Evolutionary conservation across 768 basidiomycete genomes (phyloP), one percentile per base, ranked within the genome.

Genomic region (Peribolospora kevripleyi): DNA sequence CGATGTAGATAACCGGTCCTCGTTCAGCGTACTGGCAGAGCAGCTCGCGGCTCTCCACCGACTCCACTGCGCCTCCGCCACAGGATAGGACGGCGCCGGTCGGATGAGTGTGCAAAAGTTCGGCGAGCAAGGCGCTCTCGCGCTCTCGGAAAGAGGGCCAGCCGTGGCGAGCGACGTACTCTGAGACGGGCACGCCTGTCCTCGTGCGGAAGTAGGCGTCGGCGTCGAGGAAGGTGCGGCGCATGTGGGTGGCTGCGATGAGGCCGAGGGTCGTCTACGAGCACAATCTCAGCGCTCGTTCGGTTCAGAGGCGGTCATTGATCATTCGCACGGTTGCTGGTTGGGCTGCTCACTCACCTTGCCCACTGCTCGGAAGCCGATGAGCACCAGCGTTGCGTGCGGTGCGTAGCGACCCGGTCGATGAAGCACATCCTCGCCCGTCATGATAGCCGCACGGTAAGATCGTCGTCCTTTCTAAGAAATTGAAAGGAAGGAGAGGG

Each of bases 51-150:
- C 84, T 82, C 46, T 70, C 73, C 0, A 78, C 73, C 0, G 79
- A 81, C 68, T 98, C 91, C n/a, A 97, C 86, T 55, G 95, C 79
- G 0, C 91, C 91, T 3, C 91, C 91, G 5, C 91, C 91, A 25
- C 91, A 77, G 58, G 84, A 85, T 65, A 95, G 76, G 42, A 95
- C 74, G 65, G 83, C 78, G 39, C 72, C 73, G 2, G 73, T 68
- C 45, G 74, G 70, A 48, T 76, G 72, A 8, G 72, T 69, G 8
- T 67, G 61, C 37, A 91, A 70, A 39, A 93, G 71, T 42, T 81
- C 75, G 14, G 73, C 65, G 6, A 93, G 72, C 54, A 82, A 73
- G 6, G 70, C 73, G 0, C 75, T 70, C 67, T 98, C 91, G 0
- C 79, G 80, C 10, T 69, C 73, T 10, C 52, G 40, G 45, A 6